These are phyloP conservation scores for Trichophyton rubrum DNA, from an alignment of 2,329 filamentous ascomycete species.

Conservation along the genomic window DNA sequence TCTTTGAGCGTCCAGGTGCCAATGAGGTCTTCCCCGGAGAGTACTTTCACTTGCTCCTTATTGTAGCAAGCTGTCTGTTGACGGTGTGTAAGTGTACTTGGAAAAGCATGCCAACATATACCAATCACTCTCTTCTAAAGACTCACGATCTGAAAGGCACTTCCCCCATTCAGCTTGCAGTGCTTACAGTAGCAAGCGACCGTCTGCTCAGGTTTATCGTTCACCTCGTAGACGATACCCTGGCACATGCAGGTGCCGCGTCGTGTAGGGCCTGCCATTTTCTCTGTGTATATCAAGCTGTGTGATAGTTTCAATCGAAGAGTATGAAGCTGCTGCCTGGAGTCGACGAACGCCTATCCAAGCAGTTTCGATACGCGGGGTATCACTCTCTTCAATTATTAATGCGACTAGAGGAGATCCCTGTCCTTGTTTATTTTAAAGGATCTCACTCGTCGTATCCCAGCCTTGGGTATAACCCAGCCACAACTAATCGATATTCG, in stretches of 20 bases:
- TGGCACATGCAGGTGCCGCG: neutral
- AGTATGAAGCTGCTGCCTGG: no score
- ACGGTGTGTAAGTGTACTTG: neutral
- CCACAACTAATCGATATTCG: no score
- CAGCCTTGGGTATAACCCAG: no score
- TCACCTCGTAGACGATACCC: neutral
- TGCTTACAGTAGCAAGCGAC: neutral
- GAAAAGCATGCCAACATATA: neutral
- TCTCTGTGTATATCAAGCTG: neutral
- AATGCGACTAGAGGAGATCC: no score
- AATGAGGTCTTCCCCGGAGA: neutral
- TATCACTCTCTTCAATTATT: no score
- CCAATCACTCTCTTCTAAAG: neutral
- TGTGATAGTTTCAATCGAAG: no score
- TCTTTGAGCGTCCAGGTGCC: neutral
- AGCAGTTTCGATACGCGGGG: no score
- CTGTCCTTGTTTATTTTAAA: no score
- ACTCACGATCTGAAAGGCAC: neutral
- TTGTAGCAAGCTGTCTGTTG: neutral
- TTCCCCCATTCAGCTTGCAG: neutral
- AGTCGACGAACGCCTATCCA: no score
- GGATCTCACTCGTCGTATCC: no score
- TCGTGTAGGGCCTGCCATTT: neutral
- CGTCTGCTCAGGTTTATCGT: neutral
- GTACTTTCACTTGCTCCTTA: neutral